These are phyloP conservation scores for Byssoonygena ceratinophila DNA, from an alignment of 2,329 filamentous ascomycete species.

Conservation along the genomic window DNA sequence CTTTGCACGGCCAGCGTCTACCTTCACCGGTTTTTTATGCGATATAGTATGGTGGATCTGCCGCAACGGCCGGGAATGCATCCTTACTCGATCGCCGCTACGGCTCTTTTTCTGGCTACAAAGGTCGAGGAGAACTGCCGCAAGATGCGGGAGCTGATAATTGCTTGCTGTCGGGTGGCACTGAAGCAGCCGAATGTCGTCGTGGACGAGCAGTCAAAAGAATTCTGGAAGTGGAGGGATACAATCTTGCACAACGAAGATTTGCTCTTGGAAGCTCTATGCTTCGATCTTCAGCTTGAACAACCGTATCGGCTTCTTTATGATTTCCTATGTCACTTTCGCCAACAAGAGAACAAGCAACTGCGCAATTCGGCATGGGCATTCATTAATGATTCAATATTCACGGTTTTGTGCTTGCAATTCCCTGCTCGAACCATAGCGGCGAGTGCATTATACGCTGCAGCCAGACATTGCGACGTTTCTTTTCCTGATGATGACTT, in stretches of 20 bases:
- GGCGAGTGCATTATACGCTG: conserved; percentile 76
- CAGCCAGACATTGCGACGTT: conserved; percentile 61
- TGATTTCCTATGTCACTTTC: conserved; percentile 63
- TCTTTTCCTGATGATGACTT: conserved; percentile 63
- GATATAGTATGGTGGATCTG: conserved; percentile 65
- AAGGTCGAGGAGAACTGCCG: conserved; percentile 96
- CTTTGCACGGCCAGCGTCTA: conserved; percentile 86
- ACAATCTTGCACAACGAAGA: conserved; percentile 89
- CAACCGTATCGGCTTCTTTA: conserved; percentile 79
- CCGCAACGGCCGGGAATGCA: conserved; percentile 62
- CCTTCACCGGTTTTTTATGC: conserved; percentile 94
- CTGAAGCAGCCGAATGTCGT: conserved; percentile 85
- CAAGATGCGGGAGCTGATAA: conserved; percentile 88
- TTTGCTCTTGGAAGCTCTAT: conserved; percentile 77
- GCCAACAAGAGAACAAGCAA: conserved; percentile 65
- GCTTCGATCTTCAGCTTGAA: conserved; percentile 85
- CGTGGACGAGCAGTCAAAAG: conserved; percentile 93
- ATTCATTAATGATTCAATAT: conserved; percentile 81
- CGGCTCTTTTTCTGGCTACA: conserved; percentile 83
- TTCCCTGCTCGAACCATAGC: conserved; percentile 72
- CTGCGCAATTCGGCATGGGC: conserved; percentile 83
- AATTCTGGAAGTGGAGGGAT: conserved; percentile 97
- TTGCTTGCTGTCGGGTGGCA: conserved; percentile 85
- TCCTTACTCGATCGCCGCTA: conserved; percentile 88
- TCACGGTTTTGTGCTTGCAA: conserved; percentile 74